Conservation (phyloP, 768 basidiomycete genomes). For the Coprinellus micaceus region DNA sequence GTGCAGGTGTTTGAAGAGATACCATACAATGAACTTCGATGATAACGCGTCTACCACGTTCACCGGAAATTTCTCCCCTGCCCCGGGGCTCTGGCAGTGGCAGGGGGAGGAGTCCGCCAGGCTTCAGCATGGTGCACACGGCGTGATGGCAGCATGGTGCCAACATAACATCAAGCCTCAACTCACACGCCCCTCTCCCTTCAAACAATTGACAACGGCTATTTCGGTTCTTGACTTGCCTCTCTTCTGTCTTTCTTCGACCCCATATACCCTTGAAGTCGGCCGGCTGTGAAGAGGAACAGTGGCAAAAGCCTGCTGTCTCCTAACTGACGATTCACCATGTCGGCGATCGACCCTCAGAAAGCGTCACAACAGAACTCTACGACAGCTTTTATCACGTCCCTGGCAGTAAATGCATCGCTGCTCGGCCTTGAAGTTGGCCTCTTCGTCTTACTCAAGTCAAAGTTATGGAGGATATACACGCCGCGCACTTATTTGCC, state of each 20-base stretch:
- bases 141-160: not conserved
- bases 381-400: slow-evolving; percentile 54
- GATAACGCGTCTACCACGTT: too few species aligned
- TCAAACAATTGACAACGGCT: too few species aligned
- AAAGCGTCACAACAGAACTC: slow-evolving; percentile 28
- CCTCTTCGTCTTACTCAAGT: slow-evolving; percentile 55
- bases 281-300: too few species aligned
- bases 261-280: too few species aligned
- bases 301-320: too few species aligned
- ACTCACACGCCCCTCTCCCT: not conserved
- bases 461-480: slow-evolving; percentile 56
- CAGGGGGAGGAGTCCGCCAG: not conserved
- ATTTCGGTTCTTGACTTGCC: too few species aligned
- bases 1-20: too few species aligned
- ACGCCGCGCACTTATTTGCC: slow-evolving; percentile 61
- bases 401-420: slow-evolving; percentile 54
- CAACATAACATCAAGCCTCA: not conserved
- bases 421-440: slow-evolving; percentile 45
- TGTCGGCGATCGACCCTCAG: slow-evolving; percentile 26
- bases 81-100: not conserved
- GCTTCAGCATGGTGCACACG: not conserved
- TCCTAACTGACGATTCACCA: too few species aligned
- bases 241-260: too few species aligned
- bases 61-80: too few species aligned
- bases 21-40: too few species aligned